These are phyloP conservation scores for Dionaea muscipula DNA, from an alignment of 179 eudicot genomes.

Conservation along the genomic window DNA sequence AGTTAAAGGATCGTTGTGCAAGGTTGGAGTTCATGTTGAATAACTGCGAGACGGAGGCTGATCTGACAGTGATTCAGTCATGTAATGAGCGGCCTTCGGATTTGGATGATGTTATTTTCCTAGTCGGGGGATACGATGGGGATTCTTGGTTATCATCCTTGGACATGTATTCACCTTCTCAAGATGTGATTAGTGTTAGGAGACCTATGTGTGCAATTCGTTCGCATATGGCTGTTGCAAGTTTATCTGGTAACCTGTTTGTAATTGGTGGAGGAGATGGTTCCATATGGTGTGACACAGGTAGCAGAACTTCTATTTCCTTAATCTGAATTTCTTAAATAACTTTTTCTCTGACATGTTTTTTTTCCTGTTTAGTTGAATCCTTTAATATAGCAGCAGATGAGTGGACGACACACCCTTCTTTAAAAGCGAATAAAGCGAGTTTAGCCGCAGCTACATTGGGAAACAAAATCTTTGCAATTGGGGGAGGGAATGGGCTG, in stretches of 20 bases:
- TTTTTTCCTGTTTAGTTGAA: constrained; percentile 52
- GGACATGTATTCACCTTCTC: constrained; percentile 48
- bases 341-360: constrained; percentile 5
- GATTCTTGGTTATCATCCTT: constrained; percentile 43
- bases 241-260: constrained; percentile 45
- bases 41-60: constrained; percentile 10
- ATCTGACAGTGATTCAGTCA: constrained; percentile 14
- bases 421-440: constrained; percentile 44
- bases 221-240: constrained; percentile 45
- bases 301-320: constrained; percentile 18
- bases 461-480: constrained; percentile 50
- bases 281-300: constrained; percentile 53
- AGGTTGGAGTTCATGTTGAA: constrained; percentile 24
- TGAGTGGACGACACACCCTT: constrained; percentile 53
- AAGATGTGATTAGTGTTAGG: constrained; percentile 36
- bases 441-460: constrained; percentile 56
- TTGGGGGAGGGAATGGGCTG: constrained; percentile 73
- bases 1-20: constrained; percentile 26
- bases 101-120: constrained; percentile 29
- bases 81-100: constrained; percentile 25
- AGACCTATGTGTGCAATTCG: constrained; percentile 49
- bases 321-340: background rate
- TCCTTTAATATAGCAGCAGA: constrained; percentile 37
- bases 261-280: constrained; percentile 59
- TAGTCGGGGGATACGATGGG: constrained; percentile 76